Evolutionary conservation across 2,329 filamentous ascomycete species (phyloP).

Genomic region (Colletotrichum spaethianum): DNA sequence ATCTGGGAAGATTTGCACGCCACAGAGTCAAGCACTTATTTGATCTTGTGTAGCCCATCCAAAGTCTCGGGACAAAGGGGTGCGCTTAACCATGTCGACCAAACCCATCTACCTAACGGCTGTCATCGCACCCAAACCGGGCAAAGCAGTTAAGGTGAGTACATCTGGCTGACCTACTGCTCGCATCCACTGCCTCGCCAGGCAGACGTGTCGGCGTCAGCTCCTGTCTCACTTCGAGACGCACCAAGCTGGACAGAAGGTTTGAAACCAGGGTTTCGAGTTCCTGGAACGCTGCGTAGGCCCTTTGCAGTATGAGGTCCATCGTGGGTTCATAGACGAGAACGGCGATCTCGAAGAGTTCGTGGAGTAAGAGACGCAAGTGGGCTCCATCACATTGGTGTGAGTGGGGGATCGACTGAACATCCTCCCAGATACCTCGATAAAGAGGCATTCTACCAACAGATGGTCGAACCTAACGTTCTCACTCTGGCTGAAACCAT

Average conservation of each 20-base stretch:
- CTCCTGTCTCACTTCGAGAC: conserved; percentile 16
- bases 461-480: conserved; percentile 43
- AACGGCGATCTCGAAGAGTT: conserved; percentile 45
- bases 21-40: background rate
- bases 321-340: conserved; percentile 44
- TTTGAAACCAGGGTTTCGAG: conserved; percentile 43
- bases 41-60: background rate
- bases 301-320: conserved; percentile 47
- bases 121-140: conserved; percentile 48
- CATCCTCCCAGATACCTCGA: conserved; percentile 44
- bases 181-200: conserved; percentile 5
- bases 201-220: background rate
- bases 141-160: conserved; percentile 44
- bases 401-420: conserved; percentile 10
- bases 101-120: conserved; percentile 45
- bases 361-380: conserved; percentile 47
- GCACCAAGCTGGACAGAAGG: background rate
- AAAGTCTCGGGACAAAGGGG: conserved; percentile 1
- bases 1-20: conserved; percentile 7
- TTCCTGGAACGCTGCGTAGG: conserved; percentile 44
- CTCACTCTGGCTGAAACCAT: conserved; percentile 43
- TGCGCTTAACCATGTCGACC: conserved; percentile 28
- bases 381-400: conserved; percentile 3
- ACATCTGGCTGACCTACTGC: background rate
- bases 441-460: conserved; percentile 44